Evolutionary conservation across 129 eudicot species (phyloP).

Genomic region (Escallonia herrerae): DNA sequence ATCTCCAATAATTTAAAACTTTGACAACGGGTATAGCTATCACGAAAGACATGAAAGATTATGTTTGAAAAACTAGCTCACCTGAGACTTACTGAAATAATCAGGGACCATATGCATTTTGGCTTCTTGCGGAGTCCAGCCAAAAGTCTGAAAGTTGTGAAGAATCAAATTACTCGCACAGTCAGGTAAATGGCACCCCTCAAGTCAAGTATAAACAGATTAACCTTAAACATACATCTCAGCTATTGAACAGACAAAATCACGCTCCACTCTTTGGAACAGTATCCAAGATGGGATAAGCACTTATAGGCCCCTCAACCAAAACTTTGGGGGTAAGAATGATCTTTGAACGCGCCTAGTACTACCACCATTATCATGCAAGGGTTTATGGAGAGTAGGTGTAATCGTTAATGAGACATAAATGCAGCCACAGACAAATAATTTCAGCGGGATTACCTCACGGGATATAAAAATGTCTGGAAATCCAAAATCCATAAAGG

Average conservation of each 20-base stretch:
- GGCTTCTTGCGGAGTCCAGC: conserved; percentile 89
- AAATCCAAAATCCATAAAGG: conserved; percentile 91
- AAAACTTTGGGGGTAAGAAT: too few relatives aligned
- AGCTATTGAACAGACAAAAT: background rate
- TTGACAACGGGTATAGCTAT: background rate
- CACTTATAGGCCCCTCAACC: background rate
- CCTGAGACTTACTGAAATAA: conserved; percentile 78
- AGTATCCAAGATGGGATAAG: background rate
- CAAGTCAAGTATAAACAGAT: background rate
- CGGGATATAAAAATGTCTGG: conserved; percentile 95
- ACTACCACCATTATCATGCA: too few relatives aligned
- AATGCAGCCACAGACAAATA: background rate
- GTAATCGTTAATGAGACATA: background rate
- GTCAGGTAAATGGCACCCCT: background rate
- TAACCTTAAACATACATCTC: background rate
- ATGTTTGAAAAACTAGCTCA: conserved; percentile 24
- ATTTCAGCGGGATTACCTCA: conserved; percentile 39
- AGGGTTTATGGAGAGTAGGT: too few relatives aligned
- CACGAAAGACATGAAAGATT: conserved; percentile 4
- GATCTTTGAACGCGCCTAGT: too few relatives aligned
- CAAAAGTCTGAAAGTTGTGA: conserved; percentile 61
- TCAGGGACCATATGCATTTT: conserved; percentile 87
- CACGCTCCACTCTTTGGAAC: background rate
- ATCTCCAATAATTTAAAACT: background rate
- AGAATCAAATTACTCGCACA: background rate